Conservation (phyloP, 2,329 filamentous ascomycete genomes). For the Claviceps paspali region DNA sequence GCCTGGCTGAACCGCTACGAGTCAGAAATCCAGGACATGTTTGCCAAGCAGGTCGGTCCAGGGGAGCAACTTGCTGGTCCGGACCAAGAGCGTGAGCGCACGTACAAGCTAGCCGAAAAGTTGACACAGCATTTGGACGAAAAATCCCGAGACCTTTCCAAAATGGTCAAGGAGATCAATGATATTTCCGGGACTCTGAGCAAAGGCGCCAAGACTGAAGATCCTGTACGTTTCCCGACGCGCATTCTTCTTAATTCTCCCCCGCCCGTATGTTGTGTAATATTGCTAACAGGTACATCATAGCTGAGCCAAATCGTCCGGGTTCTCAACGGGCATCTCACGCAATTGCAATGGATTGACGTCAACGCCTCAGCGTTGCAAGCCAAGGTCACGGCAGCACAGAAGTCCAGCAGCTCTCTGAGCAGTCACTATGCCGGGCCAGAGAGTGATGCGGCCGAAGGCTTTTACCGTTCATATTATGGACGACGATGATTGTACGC, state of each 20-base stretch:
- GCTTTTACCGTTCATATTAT: slow-evolving; percentile 83
- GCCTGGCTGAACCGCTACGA: slow-evolving; percentile 85
- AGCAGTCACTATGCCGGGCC: slow-evolving; percentile 40
- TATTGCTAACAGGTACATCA: slow-evolving; percentile 7
- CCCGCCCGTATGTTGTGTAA: neutral
- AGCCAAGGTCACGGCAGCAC: slow-evolving; percentile 65
- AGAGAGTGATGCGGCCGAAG: slow-evolving; percentile 62
- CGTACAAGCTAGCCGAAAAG: slow-evolving; percentile 91
- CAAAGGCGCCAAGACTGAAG: slow-evolving; percentile 78
- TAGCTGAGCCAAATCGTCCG: slow-evolving; percentile 90
- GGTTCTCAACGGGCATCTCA: slow-evolving; percentile 84
- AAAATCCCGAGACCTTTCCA: slow-evolving; percentile 80
- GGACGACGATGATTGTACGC: slow-evolving; percentile 43
- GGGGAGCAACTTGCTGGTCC: slow-evolving; percentile 68
- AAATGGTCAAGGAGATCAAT: slow-evolving; percentile 98
- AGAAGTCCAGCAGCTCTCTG: slow-evolving; percentile 57
- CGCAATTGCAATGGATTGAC: slow-evolving; percentile 87
- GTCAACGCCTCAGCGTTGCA: slow-evolving; percentile 67
- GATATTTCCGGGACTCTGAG: slow-evolving; percentile 75
- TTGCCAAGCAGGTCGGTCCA: slow-evolving; percentile 61
- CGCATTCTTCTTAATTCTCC: neutral
- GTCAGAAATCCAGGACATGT: slow-evolving; percentile 77
- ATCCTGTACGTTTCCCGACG: slow-evolving; percentile 49
- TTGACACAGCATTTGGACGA: slow-evolving; percentile 81
- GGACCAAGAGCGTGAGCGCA: slow-evolving; percentile 89